phyloP scores from a whole-genome alignment of 108 stramenopile species.

The Skeletonema grethae region DNA sequence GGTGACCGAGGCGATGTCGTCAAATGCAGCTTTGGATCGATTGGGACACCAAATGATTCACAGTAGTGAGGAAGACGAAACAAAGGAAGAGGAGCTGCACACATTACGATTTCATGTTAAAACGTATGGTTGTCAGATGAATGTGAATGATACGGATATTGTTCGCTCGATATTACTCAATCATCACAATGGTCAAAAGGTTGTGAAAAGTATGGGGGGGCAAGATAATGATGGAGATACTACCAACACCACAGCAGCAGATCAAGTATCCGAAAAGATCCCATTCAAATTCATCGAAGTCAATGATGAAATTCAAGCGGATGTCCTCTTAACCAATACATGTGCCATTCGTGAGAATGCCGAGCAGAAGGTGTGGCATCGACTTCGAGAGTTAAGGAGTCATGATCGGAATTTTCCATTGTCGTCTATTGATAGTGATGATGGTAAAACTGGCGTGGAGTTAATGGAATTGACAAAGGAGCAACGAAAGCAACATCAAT shows the following conservation, averaged over 20 bases:
- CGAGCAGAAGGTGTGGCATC: constrained; percentile 95
- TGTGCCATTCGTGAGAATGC: constrained; percentile 99
- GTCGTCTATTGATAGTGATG: neutral
- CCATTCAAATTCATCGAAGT: constrained; percentile 42
- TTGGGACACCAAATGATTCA: constrained; percentile 9
- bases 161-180: constrained; percentile 84
- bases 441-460: neutral
- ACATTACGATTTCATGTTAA: constrained; percentile 87
- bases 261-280: constrained; percentile 14
- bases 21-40: constrained; percentile 15
- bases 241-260: neutral
- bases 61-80: neutral
- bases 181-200: constrained; percentile 1
- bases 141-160: constrained; percentile 96
- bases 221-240: no score
- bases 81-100: constrained; percentile 3
- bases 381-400: constrained; percentile 64
- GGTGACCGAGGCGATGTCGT: constrained; percentile 31
- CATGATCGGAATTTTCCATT: constrained; percentile 37
- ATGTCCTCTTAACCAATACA: constrained; percentile 94
- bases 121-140: constrained; percentile 99
- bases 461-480: neutral
- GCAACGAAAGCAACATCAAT: constrained; percentile 13
- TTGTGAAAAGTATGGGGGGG: no score
- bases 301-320: constrained; percentile 58